Base-by-base conservation (phyloP, 2,329 filamentous ascomycete genomes). In the Metarhizium guizhouense region DNA sequence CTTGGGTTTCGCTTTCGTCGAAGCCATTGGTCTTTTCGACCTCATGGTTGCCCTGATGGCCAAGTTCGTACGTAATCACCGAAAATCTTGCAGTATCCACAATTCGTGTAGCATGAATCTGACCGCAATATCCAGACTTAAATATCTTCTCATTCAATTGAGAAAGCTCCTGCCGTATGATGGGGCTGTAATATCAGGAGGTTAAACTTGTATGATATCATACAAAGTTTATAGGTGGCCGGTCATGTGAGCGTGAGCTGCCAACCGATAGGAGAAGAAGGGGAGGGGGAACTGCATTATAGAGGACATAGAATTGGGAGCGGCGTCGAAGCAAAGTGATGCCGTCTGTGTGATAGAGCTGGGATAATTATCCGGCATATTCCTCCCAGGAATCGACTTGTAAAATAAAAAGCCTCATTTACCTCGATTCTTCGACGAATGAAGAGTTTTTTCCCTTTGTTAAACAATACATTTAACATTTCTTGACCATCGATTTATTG, bases 1-100 rank as follows among this genome's bases (percentile, higher is more conserved):
- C 88, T 81, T 94, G 73, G 89, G 90, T 81, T 94, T 94, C 81
- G 90, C 89, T 74, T 94, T 94, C 86, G 89, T 92, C 77, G 90
- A 94, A 77, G 89, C 90, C 79, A 90, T 89, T 69, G 87, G 87
- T 87, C 85, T 90, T 72, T 90, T 90, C 86, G 86, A 90, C 72
- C 85, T 90, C 72, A 91, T 91, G 87, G 84, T 91, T 90, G 87
- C 87, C 80, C 88, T 91, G 81, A 91, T 91, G 87, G 88, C 87
- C 86, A 91, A 91, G 83, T 89, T 88, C 80, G 85, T 89, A 82
- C 69, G 81, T 84, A 56, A 59, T 40, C 14, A 42, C 20, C 47
- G 25, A 43, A 40, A n/a, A 18, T 7, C 32, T 42, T 36, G n/a
- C 16, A 13, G 20, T 34, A 25, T 38, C 8, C 56, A 38, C 38